These are phyloP conservation scores for Telopea speciosissima DNA, from an alignment of 177 flowering plant genomes.

Conservation along the genomic window DNA sequence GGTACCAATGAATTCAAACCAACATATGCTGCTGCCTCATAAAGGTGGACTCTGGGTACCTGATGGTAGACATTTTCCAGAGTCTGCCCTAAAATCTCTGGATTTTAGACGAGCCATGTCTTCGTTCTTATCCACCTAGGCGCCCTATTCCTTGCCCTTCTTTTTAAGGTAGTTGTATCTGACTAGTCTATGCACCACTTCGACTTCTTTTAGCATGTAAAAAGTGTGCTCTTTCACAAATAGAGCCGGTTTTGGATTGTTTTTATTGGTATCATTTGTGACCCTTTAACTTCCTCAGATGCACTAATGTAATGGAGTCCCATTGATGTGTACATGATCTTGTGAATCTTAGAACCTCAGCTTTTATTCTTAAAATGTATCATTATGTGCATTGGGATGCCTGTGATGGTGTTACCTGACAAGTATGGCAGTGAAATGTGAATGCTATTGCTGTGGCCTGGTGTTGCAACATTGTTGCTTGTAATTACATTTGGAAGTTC, in stretches of 20 bases:
- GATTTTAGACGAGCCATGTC: slow-evolving; percentile 70
- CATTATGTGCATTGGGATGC: background rate
- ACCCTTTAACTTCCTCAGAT: background rate
- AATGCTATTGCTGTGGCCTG: background rate
- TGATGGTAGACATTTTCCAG: slow-evolving; percentile 44
- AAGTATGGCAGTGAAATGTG: background rate
- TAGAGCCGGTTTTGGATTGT: slow-evolving; percentile 5
- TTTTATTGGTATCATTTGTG: background rate
- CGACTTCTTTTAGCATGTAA: background rate
- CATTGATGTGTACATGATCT: background rate
- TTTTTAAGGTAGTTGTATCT: background rate
- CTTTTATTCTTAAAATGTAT: background rate
- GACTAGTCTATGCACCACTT: background rate
- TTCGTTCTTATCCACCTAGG: slow-evolving; percentile 43
- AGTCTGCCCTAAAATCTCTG: slow-evolving; percentile 51
- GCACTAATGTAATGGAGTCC: background rate
- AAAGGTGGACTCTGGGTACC: slow-evolving; percentile 62
- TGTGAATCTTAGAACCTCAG: background rate
- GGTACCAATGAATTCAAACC: slow-evolving; percentile 18
- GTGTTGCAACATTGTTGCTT: background rate
- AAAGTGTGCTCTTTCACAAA: slow-evolving; percentile 2
- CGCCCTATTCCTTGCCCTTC: background rate
- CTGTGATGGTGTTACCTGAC: background rate
- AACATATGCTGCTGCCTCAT: slow-evolving; percentile 46
- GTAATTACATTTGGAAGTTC: background rate